Percentiles rank a stretch among this genome's conserved stretches.
Evolutionary conservation across 345 rosid genomes (phyloP).

Genomic region (Tarenaya hassleriana): DNA sequence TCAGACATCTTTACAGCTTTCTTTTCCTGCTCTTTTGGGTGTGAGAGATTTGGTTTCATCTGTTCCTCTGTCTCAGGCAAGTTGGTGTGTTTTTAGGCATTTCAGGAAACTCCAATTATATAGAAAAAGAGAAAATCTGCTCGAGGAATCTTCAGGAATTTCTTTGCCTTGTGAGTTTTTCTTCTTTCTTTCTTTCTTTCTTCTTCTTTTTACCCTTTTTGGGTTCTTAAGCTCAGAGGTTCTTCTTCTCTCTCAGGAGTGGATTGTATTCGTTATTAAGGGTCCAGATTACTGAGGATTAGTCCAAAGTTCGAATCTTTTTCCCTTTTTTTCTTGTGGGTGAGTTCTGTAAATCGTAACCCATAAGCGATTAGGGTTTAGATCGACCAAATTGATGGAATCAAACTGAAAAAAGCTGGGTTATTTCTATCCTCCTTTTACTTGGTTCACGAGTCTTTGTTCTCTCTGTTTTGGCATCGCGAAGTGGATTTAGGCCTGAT

Average conservation of each 20-base stretch:
- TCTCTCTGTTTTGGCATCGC: slow-evolving; percentile 18
- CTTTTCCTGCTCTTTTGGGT: slow-evolving; percentile 24
- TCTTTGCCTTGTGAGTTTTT: slow-evolving; percentile 29
- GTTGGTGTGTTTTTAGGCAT: background rate
- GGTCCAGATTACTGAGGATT: slow-evolving; percentile 12
- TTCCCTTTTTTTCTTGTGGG: background rate
- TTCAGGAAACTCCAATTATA: background rate
- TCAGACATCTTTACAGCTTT: slow-evolving; percentile 18
- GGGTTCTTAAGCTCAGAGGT: slow-evolving; percentile 19
- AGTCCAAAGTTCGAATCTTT: slow-evolving; percentile 4
- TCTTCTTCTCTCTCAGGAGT: too few relatives aligned
- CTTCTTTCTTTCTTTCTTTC: slow-evolving; percentile 4
- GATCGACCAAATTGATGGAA: slow-evolving; percentile 27
- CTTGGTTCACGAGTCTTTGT: slow-evolving; percentile 5
- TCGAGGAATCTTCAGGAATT: slow-evolving; percentile 38
- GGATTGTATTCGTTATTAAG: background rate
- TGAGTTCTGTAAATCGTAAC: slow-evolving; percentile 18
- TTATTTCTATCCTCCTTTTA: slow-evolving; percentile 1
- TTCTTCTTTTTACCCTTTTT: too few relatives aligned
- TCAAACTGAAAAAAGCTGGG: slow-evolving; percentile 32
- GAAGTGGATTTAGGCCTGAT: slow-evolving; percentile 23
- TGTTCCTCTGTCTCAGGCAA: slow-evolving; percentile 33
- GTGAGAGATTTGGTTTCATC: slow-evolving; percentile 15
- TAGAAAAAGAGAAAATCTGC: slow-evolving; percentile 7
- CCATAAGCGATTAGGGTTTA: slow-evolving; percentile 28